These are phyloP conservation scores for Babesia ovis DNA, from an alignment of 169 alveolate species.

Conservation along the genomic window DNA sequence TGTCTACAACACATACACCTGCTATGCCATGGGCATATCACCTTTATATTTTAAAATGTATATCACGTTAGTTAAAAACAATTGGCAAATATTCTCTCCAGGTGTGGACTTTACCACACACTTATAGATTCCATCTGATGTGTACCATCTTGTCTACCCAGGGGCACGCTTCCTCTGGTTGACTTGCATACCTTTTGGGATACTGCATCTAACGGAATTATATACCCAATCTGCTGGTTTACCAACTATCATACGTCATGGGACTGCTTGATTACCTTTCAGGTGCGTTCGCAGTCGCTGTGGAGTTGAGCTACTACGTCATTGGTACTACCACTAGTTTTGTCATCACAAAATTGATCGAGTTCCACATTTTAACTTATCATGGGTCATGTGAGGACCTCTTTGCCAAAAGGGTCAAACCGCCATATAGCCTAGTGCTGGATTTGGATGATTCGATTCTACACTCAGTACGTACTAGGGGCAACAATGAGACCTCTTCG, in stretches of 20 bases:
- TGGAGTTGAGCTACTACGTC: constrained; percentile 25
- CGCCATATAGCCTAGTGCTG: constrained; percentile 30
- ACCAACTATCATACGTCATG: constrained; percentile 5
- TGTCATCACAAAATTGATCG: constrained; percentile 1
- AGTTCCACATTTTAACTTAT: neutral
- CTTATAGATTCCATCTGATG: too few relatives aligned
- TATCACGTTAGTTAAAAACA: too few relatives aligned
- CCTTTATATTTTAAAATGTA: too few relatives aligned
- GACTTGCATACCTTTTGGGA: too few relatives aligned
- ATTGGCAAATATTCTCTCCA: too few relatives aligned
- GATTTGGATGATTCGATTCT: constrained; percentile 55
- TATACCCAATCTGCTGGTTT: too few relatives aligned
- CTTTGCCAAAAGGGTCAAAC: constrained; percentile 13
- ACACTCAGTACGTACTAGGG: constrained; percentile 14
- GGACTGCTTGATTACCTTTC: constrained; percentile 12
- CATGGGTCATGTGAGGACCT: neutral
- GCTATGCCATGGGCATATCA: too few relatives aligned
- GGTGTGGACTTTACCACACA: too few relatives aligned
- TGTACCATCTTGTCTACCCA: too few relatives aligned
- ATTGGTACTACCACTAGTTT: constrained; percentile 1
- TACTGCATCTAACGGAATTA: too few relatives aligned
- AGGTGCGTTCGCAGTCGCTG: neutral
- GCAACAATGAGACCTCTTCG: constrained; percentile 14
- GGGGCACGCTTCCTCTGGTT: too few relatives aligned
- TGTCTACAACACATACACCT: too few relatives aligned